These are phyloP conservation scores for Platanthera zijinensis DNA, from an alignment of 106 monocot genomes.

Conservation along the genomic window DNA sequence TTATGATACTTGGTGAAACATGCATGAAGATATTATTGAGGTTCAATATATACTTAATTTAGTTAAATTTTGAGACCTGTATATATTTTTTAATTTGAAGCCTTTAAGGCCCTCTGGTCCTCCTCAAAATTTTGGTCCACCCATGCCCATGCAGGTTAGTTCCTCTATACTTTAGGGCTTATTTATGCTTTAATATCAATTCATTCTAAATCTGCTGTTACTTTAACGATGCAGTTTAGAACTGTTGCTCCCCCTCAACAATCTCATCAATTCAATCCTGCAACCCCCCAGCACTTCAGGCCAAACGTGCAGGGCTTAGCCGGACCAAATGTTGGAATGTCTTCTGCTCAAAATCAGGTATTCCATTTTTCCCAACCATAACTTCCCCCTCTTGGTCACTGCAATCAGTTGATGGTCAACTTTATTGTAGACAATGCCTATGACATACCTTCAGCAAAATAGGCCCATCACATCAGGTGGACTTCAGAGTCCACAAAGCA, in stretches of 20 bases:
- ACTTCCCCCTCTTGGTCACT: slow-evolving; percentile 33
- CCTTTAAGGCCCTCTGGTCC: slow-evolving; percentile 45
- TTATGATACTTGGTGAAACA: neutral
- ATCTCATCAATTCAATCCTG: slow-evolving; percentile 48
- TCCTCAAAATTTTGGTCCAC: slow-evolving; percentile 50
- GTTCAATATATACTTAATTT: neutral
- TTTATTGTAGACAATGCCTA: slow-evolving; percentile 39
- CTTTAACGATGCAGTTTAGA: slow-evolving; percentile 57
- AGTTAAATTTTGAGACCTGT: neutral
- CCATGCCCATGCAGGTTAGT: slow-evolving; percentile 59
- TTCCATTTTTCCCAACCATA: slow-evolving; percentile 42
- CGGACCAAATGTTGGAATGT: slow-evolving; percentile 34
- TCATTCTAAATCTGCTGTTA: neutral
- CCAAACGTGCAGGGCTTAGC: slow-evolving; percentile 49
- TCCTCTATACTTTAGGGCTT: neutral
- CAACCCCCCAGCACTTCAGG: slow-evolving; percentile 43
- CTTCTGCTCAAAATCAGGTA: slow-evolving; percentile 34
- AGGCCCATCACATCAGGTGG: slow-evolving; percentile 35
- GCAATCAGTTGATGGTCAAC: slow-evolving; percentile 34
- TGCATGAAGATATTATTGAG: neutral
- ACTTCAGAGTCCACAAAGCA: slow-evolving; percentile 41
- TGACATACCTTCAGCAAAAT: slow-evolving; percentile 48
- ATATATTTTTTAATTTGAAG: slow-evolving; percentile 15
- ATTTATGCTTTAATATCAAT: neutral
- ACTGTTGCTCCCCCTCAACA: slow-evolving; percentile 48